Percentiles rank a stretch among this genome's conserved stretches.
Evolutionary conservation across 108 stramenopile genomes (phyloP).

Genomic region (Aurantiochytrium sp.): DNA sequence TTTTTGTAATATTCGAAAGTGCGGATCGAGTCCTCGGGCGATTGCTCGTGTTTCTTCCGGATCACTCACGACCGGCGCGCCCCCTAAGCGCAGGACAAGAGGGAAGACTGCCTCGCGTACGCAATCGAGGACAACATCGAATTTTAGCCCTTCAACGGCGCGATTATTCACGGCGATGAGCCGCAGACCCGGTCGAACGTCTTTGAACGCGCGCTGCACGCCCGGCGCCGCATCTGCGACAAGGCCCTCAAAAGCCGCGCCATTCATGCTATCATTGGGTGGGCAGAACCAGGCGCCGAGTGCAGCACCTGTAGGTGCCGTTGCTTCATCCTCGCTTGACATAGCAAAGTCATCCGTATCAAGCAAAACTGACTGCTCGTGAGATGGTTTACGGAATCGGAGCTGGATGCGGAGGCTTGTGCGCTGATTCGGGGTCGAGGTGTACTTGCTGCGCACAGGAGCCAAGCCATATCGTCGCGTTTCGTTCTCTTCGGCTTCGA

Average conservation of each 20-base stretch:
- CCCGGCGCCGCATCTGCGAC: not conserved
- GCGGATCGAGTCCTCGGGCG: not conserved
- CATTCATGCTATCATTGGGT: not conserved
- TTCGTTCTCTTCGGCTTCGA: not conserved
- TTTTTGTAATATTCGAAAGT: not conserved
- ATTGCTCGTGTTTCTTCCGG: not conserved
- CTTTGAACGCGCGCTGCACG: not conserved
- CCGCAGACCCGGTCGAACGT: not conserved
- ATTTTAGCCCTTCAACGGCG: not conserved
- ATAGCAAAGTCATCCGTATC: not conserved
- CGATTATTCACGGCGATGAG: not conserved
- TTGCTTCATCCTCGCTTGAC: not conserved
- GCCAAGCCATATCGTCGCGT: not conserved
- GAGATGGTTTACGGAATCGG: not conserved
- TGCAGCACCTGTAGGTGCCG: not conserved
- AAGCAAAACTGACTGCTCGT: not conserved
- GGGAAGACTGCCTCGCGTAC: not conserved
- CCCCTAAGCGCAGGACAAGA: not conserved
- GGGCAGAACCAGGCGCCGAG: not conserved
- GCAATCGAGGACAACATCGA: not conserved
- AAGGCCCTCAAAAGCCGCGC: not conserved
- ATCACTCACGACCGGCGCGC: not conserved
- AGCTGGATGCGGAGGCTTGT: not conserved
- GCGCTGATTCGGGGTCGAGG: no score
- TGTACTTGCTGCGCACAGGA: not conserved